Base-by-base conservation (phyloP, 768 basidiomycete genomes). In the Neoboletus magnificus region DNA sequence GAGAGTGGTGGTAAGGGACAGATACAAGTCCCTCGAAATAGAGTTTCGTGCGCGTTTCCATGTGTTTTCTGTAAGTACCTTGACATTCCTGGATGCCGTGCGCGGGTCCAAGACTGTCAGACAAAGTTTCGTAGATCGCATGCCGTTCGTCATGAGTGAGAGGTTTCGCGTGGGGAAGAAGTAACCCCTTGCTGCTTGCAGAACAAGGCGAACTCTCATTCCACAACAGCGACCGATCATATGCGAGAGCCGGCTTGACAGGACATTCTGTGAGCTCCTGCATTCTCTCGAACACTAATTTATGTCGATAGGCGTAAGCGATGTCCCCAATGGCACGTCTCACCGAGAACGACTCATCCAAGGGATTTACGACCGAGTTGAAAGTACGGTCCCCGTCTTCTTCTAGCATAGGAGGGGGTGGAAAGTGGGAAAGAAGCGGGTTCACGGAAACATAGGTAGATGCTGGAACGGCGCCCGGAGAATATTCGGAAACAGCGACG, bases 51-150 rank as follows among this genome's bases (percentile, higher is more conserved):
- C 74, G 78, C 48, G 77, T 73, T 50, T 77, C 71, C 82, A 82
- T 84, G 60, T 77, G 75, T 47, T 72, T 69, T 56, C 72, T 73
- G 64, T 86, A 85, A 10, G 78, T 77, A 22, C 80, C 82, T 54
- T 78, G 74, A 42, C 72, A 75, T 63, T 84, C 81, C 56, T 79
- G 75, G 41, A 82, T 73, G 40, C 78, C 78, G 32, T 65, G 53
- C 20, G 76, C 71, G 54, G 76, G 74, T 15, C 77, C 79, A 48
- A 86, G 75, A 42, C 72, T 77, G 57, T 71, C 73, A 55, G 80
- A 76, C 37, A 86, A 69, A 27, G 79, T 67, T 47, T 78, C 72
- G 60, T 86, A 86, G 54, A 81, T 71, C 25, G 74, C 77, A 50
- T 71, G 66, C 33, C 83, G 80, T 63, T 84, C 81, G n/a, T 65